Evolutionary conservation across 2,329 filamentous ascomycete genomes (phyloP).

Genomic region (Ceratocystiopsis minuta): DNA sequence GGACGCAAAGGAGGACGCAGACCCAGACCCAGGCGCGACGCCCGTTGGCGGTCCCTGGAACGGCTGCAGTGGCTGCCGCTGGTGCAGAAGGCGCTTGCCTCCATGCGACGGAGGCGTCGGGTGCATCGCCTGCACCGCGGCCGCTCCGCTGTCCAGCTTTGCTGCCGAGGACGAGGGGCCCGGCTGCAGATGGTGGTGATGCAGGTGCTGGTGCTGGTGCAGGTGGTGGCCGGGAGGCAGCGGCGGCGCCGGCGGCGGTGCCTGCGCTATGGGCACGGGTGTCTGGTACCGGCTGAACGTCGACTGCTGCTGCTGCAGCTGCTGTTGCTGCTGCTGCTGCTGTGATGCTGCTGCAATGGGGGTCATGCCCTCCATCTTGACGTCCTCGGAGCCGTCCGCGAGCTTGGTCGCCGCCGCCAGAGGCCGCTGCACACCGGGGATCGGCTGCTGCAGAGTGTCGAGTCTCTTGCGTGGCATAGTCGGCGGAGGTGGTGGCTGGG

Average conservation of each 20-base stretch:
- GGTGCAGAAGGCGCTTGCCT: slow-evolving; percentile 8
- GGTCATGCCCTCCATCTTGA: slow-evolving; percentile 26
- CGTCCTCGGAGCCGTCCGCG: slow-evolving; percentile 7
- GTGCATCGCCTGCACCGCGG: slow-evolving; percentile 1
- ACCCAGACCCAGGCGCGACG: no score
- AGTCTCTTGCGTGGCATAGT: slow-evolving; percentile 3
- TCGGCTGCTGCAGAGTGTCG: slow-evolving; percentile 1
- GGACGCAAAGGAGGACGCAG: no score
- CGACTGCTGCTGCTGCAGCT: neutral
- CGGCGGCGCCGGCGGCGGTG: slow-evolving; percentile 13
- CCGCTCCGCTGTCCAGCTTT: neutral
- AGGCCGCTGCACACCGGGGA: slow-evolving; percentile 1
- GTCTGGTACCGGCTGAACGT: slow-evolving; percentile 15
- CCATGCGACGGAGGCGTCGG: slow-evolving; percentile 6
- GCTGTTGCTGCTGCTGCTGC: no score
- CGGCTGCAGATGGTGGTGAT: slow-evolving; percentile 5
- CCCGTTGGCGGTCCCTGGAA: slow-evolving; percentile 1
- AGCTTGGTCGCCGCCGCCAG: slow-evolving; percentile 3
- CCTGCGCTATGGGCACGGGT: slow-evolving; percentile 16
- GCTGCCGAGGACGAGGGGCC: neutral
- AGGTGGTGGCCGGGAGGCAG: slow-evolving; percentile 5
- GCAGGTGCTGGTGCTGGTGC: no score
- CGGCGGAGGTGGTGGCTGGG: slow-evolving; percentile 39
- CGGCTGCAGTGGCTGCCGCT: slow-evolving; percentile 5
- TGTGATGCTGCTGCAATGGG: neutral